phyloP scores from a whole-genome alignment of 768 basidiomycete species.

The Russula virescens region DNA sequence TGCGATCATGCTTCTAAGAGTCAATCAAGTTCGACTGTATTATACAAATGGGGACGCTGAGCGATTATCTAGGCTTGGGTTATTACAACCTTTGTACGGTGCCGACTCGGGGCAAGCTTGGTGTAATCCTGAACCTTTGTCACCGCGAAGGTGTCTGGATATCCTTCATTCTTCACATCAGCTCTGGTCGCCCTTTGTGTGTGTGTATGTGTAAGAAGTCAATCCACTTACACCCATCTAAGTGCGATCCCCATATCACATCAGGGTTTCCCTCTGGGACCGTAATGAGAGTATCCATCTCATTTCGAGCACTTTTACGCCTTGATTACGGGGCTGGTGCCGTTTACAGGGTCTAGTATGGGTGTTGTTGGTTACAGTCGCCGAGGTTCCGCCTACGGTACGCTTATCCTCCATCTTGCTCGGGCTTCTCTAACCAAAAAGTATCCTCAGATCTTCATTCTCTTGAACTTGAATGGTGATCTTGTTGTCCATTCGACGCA shows the following conservation, averaged over 20 bases:
- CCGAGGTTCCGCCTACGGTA: no score
- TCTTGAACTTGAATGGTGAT: no score
- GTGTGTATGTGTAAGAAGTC: background rate
- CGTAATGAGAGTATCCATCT: slow-evolving; percentile 1
- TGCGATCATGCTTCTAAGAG: background rate
- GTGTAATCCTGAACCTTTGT: no score
- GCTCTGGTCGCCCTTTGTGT: slow-evolving; percentile 15
- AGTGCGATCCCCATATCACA: background rate
- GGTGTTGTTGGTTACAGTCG: background rate
- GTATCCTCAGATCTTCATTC: no score
- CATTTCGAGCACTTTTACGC: background rate
- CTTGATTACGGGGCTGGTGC: background rate
- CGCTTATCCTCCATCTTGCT: no score
- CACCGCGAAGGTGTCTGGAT: slow-evolving; percentile 1
- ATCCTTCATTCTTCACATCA: slow-evolving; percentile 14
- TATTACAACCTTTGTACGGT: slow-evolving; percentile 6
- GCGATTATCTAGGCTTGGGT: slow-evolving; percentile 3
- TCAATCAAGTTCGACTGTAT: no score
- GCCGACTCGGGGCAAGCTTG: no score
- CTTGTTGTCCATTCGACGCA: no score
- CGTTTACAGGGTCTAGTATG: background rate
- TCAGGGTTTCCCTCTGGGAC: slow-evolving; percentile 10
- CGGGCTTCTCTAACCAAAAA: no score
- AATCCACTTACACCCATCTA: background rate
- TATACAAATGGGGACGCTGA: slow-evolving; percentile 1